These are phyloP conservation scores for Capronia coronata DNA, from an alignment of 2,329 filamentous ascomycete genomes.

Conservation along the genomic window DNA sequence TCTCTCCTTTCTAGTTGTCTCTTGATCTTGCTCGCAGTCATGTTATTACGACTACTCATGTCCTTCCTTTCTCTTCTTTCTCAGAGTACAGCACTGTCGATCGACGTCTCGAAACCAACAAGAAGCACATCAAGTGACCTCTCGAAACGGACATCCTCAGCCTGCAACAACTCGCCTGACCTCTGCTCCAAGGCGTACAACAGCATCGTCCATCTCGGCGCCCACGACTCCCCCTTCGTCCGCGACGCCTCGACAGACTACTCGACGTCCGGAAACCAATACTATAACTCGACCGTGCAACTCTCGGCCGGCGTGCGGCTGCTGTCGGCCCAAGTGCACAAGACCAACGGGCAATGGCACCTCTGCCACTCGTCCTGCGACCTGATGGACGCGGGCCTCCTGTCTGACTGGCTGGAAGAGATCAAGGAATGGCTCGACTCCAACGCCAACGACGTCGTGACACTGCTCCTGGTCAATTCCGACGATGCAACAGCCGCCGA, in stretches of 20 bases:
- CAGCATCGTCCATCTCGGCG: conserved; percentile 70
- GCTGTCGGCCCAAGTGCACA: conserved; percentile 66
- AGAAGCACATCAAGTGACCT: conserved; percentile 11
- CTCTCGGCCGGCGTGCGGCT: conserved; percentile 65
- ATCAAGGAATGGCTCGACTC: conserved; percentile 64
- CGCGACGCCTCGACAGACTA: conserved; percentile 57
- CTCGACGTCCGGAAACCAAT: conserved; percentile 63
- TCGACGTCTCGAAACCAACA: conserved; percentile 6
- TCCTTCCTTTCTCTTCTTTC: conserved; percentile 15
- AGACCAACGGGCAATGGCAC: conserved; percentile 52
- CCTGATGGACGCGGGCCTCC: conserved; percentile 61
- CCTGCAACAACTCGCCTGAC: conserved; percentile 75
- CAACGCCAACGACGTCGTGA: conserved; percentile 69
- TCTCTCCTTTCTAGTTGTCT: no score
- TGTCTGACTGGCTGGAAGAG: conserved; percentile 57
- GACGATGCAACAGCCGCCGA: conserved; percentile 52
- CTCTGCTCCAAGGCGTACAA: conserved; percentile 67
- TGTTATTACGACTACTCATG: conserved; percentile 10
- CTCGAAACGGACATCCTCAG: conserved; percentile 33
- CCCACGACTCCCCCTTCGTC: conserved; percentile 68
- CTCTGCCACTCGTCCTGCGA: conserved; percentile 65
- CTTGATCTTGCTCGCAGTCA: not conserved
- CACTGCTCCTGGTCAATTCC: conserved; percentile 65
- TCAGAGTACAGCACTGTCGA: conserved; percentile 12
- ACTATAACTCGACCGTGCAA: conserved; percentile 63